phyloP scores from a whole-genome alignment of 306 rosid species.

The Fagus crenata region DNA sequence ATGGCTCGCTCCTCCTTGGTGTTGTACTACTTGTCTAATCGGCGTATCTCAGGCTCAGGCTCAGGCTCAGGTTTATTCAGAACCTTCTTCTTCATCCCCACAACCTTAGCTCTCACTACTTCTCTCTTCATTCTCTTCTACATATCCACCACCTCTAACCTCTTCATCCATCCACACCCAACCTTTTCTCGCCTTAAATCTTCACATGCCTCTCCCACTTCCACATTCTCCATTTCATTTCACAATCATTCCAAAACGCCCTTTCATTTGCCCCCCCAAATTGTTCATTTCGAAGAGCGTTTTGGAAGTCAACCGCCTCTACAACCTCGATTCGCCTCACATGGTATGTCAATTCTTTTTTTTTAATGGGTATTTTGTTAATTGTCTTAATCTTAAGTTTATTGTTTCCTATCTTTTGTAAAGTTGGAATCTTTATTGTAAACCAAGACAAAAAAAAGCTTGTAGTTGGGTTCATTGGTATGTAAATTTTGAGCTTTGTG shows the following conservation, averaged over 20 bases:
- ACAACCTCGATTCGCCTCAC: constrained; percentile 22
- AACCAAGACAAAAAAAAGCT: background rate
- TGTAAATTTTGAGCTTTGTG: too few species aligned
- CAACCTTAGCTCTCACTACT: constrained; percentile 50
- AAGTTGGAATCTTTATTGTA: background rate
- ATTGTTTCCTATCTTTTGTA: background rate
- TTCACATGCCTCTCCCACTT: background rate
- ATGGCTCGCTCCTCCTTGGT: constrained; percentile 44
- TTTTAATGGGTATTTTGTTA: background rate
- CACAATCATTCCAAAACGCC: constrained; percentile 22
- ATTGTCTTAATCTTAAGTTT: background rate
- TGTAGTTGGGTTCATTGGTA: too few species aligned
- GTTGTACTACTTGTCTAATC: constrained; percentile 26
- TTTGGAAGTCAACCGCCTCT: constrained; percentile 39
- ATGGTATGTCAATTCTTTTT: constrained; percentile 36
- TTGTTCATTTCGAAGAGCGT: constrained; percentile 13
- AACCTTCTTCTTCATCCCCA: constrained; percentile 49
- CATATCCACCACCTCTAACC: constrained; percentile 50
- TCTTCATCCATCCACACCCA: constrained; percentile 37
- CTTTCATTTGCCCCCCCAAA: background rate
- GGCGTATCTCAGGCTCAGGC: constrained; percentile 27
- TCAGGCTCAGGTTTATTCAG: constrained; percentile 26
- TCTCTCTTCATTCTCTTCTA: constrained; percentile 48
- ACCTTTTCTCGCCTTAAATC: constrained; percentile 21
- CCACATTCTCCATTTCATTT: constrained; percentile 6